These are phyloP conservation scores for Phytopythium vexans DNA, from an alignment of 352 stramenopile species.

Conservation along the genomic window DNA sequence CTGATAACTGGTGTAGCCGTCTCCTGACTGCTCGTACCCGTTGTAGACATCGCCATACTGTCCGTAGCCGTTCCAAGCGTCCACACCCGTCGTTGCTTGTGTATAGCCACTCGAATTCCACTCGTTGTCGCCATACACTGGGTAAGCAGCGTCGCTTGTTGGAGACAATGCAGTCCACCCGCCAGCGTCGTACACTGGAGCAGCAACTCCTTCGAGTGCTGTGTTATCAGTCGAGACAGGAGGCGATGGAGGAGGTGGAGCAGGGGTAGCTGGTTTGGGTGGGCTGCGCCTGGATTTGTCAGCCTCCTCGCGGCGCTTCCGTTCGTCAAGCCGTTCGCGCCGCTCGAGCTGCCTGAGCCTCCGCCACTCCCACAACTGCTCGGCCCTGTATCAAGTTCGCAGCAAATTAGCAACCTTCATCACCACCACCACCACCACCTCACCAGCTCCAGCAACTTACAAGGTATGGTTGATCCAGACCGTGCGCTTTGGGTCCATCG, in stretches of 20 bases:
- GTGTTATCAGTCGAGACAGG: background rate
- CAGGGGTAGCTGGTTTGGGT: background rate
- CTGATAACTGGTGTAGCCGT: slow-evolving; percentile 18
- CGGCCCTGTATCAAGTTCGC: slow-evolving; percentile 15
- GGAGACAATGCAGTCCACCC: background rate
- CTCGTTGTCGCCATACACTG: background rate
- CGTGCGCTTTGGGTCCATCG: slow-evolving; percentile 48
- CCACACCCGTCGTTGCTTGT: too few species aligned
- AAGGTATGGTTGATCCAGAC: slow-evolving; percentile 70
- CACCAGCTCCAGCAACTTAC: slow-evolving; percentile 25
- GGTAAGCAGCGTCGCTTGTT: background rate
- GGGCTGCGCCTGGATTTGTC: background rate
- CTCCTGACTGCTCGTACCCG: slow-evolving; percentile 20
- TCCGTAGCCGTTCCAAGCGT: too few species aligned
- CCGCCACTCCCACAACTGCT: slow-evolving; percentile 53
- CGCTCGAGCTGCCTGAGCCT: slow-evolving; percentile 24
- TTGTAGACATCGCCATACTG: slow-evolving; percentile 21
- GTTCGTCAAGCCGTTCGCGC: slow-evolving; percentile 13
- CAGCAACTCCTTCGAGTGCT: background rate
- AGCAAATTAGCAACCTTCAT: slow-evolving; percentile 6
- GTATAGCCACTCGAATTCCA: background rate
- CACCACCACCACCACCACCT: background rate
- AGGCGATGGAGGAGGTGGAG: background rate
- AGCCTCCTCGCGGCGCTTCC: slow-evolving; percentile 7
- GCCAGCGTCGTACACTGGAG: background rate